These are phyloP conservation scores for Ligustrum vulgare DNA, from an alignment of 257 asterid species.

Conservation along the genomic window DNA sequence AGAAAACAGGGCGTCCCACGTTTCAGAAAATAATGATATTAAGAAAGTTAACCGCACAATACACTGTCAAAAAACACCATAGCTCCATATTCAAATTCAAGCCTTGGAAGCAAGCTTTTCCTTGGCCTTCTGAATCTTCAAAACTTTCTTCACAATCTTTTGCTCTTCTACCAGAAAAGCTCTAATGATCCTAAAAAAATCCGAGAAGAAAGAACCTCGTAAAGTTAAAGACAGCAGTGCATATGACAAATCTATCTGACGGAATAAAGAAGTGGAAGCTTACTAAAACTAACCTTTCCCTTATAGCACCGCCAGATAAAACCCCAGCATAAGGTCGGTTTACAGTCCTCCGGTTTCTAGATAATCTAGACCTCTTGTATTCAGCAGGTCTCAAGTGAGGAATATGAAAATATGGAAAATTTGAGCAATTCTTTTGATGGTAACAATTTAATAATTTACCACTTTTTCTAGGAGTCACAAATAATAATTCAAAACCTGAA, in stretches of 20 bases:
- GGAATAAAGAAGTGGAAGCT: neutral
- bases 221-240: neutral
- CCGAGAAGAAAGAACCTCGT: neutral
- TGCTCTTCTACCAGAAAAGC: conserved; percentile 64
- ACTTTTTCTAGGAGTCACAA: too few species aligned
- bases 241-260: neutral
- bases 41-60: too few species aligned
- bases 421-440: too few species aligned
- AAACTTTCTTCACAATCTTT: conserved; percentile 60
- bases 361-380: too few species aligned
- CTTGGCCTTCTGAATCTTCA: conserved; percentile 57
- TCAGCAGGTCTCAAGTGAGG: too few species aligned
- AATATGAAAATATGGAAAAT: too few species aligned
- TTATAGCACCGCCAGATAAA: conserved; percentile 50
- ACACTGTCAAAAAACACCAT: conserved; percentile 27
- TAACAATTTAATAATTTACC: too few species aligned
- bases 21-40: too few species aligned
- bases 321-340: conserved; percentile 66
- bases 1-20: too few species aligned
- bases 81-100: conserved; percentile 18
- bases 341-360: too few species aligned
- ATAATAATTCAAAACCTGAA: too few species aligned
- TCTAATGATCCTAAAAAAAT: conserved; percentile 43
- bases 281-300: conserved; percentile 43
- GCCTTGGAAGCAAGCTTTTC: conserved; percentile 52